Evolutionary conservation across 2,329 filamentous ascomycete genomes (phyloP), one percentile per base, ranked within the genome.

Genomic region (Corinectria fuckeliana): DNA sequence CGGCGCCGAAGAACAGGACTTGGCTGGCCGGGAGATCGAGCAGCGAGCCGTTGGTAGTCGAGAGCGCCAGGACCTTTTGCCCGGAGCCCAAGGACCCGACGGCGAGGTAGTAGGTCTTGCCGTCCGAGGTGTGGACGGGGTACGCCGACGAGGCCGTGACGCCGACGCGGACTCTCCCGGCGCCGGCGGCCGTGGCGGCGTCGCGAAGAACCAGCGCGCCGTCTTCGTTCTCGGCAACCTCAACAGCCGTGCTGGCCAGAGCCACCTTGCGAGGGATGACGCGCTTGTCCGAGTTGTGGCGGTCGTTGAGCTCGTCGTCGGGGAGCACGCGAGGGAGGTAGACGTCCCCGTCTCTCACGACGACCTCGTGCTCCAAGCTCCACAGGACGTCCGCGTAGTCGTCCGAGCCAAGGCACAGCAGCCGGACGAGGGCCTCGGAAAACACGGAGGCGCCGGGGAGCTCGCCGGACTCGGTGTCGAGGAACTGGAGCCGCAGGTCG

Each of bases 401-500:
- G 18, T 14, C 30, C 16, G 49, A 41, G 9, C 20, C 49, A 16
- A 32, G 20, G 6, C 23, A 50, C 11, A 50, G 16, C 30, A 51
- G 20, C 3, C 36, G 49, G 10, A 41, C 13, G 11, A 51, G 36
- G 4, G 49, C 34, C 14, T 51, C 49, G n/a, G 34, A 21, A 5
- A 51, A 25, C 8, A 26, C 16, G 5, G 21, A 3, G 44, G 52
- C 3, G 49, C 44, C 44, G 26, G 56, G 5, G 21, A 9, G 11
- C n/a, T 32, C 6, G 49, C 52, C 2, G 11, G 16, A 21, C 11
- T 60, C 58, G 1, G 45, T 20, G 6, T 60, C 53, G 0, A 58
- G 44, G 7, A 48, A 45, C 25, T 60, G 58, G 2, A 58, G 45
- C 3, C 25, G 52, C 3, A 60, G 26, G 1, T 48, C 44, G n/a